Evolutionary conservation across 2,329 filamentous ascomycete genomes (phyloP).

Genomic region (Hyphodiscus sp.): DNA sequence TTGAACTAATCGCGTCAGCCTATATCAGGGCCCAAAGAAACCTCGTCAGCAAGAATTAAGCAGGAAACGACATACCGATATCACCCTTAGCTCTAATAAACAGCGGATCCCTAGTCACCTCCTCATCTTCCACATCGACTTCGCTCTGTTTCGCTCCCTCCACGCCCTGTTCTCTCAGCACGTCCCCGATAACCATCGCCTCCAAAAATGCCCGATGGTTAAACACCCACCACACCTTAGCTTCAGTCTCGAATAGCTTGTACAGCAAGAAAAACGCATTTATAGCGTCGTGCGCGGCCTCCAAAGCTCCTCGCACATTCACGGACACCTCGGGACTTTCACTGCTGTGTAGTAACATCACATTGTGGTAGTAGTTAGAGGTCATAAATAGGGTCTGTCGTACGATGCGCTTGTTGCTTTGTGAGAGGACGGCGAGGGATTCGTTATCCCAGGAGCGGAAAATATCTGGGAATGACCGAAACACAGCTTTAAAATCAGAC

Average conservation of each 20-base stretch:
- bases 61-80: slow-evolving; percentile 46
- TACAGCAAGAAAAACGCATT: slow-evolving; percentile 69
- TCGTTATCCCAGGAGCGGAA: slow-evolving; percentile 63
- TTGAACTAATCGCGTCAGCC: slow-evolving; percentile 35
- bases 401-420: slow-evolving; percentile 57
- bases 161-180: slow-evolving; percentile 43
- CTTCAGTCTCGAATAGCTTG: slow-evolving; percentile 61
- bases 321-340: slow-evolving; percentile 56
- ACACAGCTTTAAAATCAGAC: slow-evolving; percentile 62
- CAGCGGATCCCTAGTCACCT: slow-evolving; percentile 46
- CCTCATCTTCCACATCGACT: slow-evolving; percentile 38
- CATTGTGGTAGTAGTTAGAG: slow-evolving; percentile 77
- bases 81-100: slow-evolving; percentile 54
- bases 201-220: slow-evolving; percentile 76
- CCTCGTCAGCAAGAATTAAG: background rate
- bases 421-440: slow-evolving; percentile 48
- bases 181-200: slow-evolving; percentile 60
- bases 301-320: slow-evolving; percentile 63
- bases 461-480: slow-evolving; percentile 63
- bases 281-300: slow-evolving; percentile 71
- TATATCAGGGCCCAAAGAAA: background rate
- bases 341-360: slow-evolving; percentile 71
- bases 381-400: slow-evolving; percentile 72
- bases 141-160: too few species aligned
- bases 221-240: slow-evolving; percentile 78